phyloP scores from a whole-genome alignment of 331 rosid genomes.

The Pyracantha coccinea region DNA sequence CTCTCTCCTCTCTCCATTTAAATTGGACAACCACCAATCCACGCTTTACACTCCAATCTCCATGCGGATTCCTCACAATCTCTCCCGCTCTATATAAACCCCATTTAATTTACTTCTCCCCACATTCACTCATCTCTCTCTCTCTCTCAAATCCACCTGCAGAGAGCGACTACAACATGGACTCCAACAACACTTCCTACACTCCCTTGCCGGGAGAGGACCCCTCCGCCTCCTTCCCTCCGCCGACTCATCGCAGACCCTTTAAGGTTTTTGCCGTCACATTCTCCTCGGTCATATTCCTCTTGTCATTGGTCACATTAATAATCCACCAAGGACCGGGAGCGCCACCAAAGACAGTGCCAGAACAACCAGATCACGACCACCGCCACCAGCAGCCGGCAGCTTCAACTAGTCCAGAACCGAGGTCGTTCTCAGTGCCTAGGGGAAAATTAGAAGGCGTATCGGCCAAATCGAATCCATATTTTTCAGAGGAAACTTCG shows the following conservation, averaged over 20 bases:
- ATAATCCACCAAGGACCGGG: conserved; percentile 18
- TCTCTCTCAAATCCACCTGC: background rate
- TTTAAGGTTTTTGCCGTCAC: conserved; percentile 21
- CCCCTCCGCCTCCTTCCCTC: background rate
- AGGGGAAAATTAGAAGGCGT: conserved; percentile 64
- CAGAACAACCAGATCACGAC: background rate
- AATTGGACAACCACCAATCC: conserved; percentile 26
- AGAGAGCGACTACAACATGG: conserved; percentile 9
- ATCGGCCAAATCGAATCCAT: conserved; percentile 59
- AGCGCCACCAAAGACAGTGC: background rate
- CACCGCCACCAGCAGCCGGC: background rate
- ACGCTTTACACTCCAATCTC: background rate
- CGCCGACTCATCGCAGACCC: background rate
- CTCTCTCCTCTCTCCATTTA: background rate
- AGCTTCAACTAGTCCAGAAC: background rate
- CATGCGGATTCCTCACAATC: background rate
- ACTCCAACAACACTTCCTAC: conserved; percentile 13
- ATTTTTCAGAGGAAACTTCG: conserved; percentile 8
- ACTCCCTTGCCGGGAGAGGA: conserved; percentile 29
- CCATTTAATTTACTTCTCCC: background rate
- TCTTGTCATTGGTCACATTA: conserved; percentile 40
- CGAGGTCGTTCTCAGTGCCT: conserved; percentile 14
- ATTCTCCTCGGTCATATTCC: conserved; percentile 21
- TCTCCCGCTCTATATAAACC: background rate
- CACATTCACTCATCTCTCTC: background rate